phyloP scores from a whole-genome alignment of 306 rosid genomes.

The Datisca glomerata region DNA sequence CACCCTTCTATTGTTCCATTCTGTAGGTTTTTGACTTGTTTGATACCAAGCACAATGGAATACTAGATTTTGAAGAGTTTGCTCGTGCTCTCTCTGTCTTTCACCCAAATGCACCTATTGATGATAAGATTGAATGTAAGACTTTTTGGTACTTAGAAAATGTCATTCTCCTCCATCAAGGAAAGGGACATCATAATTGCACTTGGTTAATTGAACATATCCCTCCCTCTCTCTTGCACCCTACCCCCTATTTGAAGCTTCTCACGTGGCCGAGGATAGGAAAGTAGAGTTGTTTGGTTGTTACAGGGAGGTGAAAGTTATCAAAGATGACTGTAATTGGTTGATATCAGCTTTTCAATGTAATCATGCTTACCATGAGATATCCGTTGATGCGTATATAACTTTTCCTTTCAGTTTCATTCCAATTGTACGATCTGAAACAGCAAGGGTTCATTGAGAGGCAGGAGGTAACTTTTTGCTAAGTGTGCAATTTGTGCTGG shows the following conservation, averaged over 20 bases:
- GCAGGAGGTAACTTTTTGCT: slow-evolving; percentile 41
- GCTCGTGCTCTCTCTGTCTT: slow-evolving; percentile 76
- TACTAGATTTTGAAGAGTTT: slow-evolving; percentile 67
- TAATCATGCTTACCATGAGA: not conserved
- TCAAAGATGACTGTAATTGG: too few species aligned
- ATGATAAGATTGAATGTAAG: slow-evolving; percentile 75
- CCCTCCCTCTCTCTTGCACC: too few species aligned
- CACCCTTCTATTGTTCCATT: not conserved
- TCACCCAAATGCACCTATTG: slow-evolving; percentile 67
- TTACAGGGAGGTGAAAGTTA: too few species aligned
- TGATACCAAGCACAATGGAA: slow-evolving; percentile 49
- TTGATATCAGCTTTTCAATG: not conserved
- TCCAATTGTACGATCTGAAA: slow-evolving; percentile 65
- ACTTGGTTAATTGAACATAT: too few species aligned
- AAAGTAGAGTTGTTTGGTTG: too few species aligned
- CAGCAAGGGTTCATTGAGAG: slow-evolving; percentile 71
- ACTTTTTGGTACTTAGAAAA: slow-evolving; percentile 9
- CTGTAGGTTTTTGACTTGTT: slow-evolving; percentile 76
- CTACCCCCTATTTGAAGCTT: too few species aligned
- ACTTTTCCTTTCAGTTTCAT: slow-evolving; percentile 54
- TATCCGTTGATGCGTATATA: too few species aligned
- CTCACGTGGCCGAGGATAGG: too few species aligned
- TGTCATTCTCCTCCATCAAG: slow-evolving; percentile 7
- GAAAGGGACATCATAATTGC: too few species aligned
- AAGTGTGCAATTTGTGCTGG: too few species aligned